These are phyloP conservation scores for Garcia nutans DNA, from an alignment of 345 rosid genomes.

Conservation along the genomic window DNA sequence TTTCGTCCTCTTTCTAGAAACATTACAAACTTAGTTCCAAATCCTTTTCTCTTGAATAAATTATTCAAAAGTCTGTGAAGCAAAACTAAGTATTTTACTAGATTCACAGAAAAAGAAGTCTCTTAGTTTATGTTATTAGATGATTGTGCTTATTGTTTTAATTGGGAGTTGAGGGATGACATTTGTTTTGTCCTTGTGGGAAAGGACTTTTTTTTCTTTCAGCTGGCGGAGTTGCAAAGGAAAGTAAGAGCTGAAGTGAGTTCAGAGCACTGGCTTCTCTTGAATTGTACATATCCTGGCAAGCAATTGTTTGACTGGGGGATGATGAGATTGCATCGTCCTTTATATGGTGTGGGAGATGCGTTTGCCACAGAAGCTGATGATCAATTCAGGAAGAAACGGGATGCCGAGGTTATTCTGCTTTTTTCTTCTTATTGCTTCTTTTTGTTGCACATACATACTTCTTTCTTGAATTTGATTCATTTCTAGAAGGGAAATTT, in stretches of 20 bases:
- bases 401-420: constrained; percentile 81
- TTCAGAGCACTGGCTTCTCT: constrained; percentile 83
- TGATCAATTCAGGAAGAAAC: constrained; percentile 88
- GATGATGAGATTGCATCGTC: constrained; percentile 79
- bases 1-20: not conserved
- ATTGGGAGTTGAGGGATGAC: constrained; percentile 31
- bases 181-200: constrained; percentile 31
- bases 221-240: constrained; percentile 80
- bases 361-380: constrained; percentile 87
- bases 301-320: constrained; percentile 93
- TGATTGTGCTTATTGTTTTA: constrained; percentile 6
- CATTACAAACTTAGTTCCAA: not conserved
- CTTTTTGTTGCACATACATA: not conserved
- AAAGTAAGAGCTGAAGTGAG: constrained; percentile 77
- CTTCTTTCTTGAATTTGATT: not conserved
- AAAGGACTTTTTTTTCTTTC: constrained; percentile 39
- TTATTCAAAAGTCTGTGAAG: not conserved
- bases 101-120: constrained; percentile 9
- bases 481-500: constrained; percentile 3
- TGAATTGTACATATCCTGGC: constrained; percentile 63
- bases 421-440: not conserved
- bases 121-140: constrained; percentile 11
- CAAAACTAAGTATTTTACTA: not conserved
- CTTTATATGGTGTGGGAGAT: constrained; percentile 80
- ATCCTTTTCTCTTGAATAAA: not conserved